Base-by-base conservation (phyloP, 1,284 basidiomycete species). In the Meira nashicola region DNA sequence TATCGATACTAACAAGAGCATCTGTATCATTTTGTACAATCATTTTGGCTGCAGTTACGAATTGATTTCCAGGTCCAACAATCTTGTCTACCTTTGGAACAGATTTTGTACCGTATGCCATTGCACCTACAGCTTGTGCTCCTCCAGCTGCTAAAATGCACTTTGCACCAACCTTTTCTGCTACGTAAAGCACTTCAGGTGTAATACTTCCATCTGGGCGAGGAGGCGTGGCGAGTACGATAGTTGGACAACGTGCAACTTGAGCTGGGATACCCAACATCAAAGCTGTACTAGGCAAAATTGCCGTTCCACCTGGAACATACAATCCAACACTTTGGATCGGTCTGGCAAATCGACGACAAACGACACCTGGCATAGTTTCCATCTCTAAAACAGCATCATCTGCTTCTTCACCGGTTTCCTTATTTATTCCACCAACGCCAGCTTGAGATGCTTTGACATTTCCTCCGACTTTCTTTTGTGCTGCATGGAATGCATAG, bases 1-100 rank as follows among this genome's bases (percentile, higher is more conserved):
- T 98, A 80, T 99, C 95, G 75, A 98, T 99, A 19, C 90, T 89
- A 10, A 97, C 92, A 62, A 93, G 81, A 5, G 95, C 94, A 74
- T 93, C 89, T n/a, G 92, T 92, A 78, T 98, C 95, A 79, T 96
- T 96, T 80, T 96, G 93, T 19, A 97, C 92, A 63, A 96, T 68
- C 95, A 98, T 96, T 83, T 99, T 99, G 59, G 94, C 94, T 0
- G 95, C 95, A 0, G 94, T 98, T 25, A 99, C 95, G 89, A 94
- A 99, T 79, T 98, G 95, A 79, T 98, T 98, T 23, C 95, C 95
- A 2, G 95, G 95, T 17, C 95, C 95, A 73, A 96, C 95, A 70
- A 98, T 94, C 65, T 80, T 99, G 83, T 98, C 95, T 15, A 98
- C 95, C 81, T 99, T 98, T n/a, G 92, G 92, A 8, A 94, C 92